These are phyloP conservation scores for Quercus engelmannii DNA, from an alignment of 306 rosid genomes.

Conservation along the genomic window DNA sequence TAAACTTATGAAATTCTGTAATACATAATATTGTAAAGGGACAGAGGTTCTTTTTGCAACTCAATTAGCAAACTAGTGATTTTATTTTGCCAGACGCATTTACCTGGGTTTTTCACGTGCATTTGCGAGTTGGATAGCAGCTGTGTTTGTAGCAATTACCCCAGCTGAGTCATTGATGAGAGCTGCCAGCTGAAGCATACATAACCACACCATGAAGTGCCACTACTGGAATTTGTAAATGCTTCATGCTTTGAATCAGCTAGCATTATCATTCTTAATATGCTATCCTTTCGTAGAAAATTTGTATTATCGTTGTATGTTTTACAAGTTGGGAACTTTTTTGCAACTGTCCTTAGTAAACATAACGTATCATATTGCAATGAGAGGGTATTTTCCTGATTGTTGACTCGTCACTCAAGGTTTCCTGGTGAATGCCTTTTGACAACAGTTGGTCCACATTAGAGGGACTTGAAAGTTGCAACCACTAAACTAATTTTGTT, in stretches of 20 bases:
- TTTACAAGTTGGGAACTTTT: background rate
- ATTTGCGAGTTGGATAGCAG: constrained; percentile 76
- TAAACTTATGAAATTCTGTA: background rate
- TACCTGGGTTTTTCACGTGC: constrained; percentile 74
- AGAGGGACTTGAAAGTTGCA: too few species aligned
- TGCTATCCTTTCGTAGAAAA: background rate
- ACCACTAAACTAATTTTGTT: too few species aligned
- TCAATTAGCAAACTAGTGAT: background rate
- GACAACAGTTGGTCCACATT: too few species aligned
- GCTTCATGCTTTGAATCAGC: background rate
- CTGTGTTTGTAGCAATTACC: constrained; percentile 78
- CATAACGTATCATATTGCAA: background rate
- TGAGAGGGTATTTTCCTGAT: background rate
- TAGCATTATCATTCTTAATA: background rate
- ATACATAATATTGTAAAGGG: background rate
- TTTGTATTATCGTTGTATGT: background rate
- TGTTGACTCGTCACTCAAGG: too few species aligned
- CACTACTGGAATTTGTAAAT: constrained; percentile 2
- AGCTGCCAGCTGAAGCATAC: constrained; percentile 61
- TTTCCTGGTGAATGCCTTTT: too few species aligned
- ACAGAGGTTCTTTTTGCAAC: background rate
- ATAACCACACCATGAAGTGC: constrained; percentile 13
- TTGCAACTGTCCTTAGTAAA: too few species aligned
- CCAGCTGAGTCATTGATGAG: constrained; percentile 81
- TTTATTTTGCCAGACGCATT: constrained; percentile 6